phyloP scores from a whole-genome alignment of 1,139 yeast species.

The Pichia sp. region DNA sequence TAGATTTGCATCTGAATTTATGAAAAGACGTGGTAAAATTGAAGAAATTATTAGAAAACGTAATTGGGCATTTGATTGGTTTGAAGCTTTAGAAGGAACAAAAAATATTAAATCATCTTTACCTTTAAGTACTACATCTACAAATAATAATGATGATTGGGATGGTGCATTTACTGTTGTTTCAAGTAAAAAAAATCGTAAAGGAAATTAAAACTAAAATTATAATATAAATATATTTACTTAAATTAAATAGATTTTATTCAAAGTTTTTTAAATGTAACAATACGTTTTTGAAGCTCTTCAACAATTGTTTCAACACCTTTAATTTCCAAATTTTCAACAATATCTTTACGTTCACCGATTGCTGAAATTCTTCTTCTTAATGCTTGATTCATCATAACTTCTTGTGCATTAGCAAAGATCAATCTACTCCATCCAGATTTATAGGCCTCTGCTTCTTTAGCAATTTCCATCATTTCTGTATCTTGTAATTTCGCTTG shows the following conservation, averaged over 20 bases:
- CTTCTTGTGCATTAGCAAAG: slow-evolving; percentile 79
- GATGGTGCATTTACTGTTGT: slow-evolving; percentile 54
- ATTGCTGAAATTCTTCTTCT: slow-evolving; percentile 72
- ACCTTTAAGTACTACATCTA: background rate
- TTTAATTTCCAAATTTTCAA: slow-evolving; percentile 45
- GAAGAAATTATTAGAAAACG: slow-evolving; percentile 47
- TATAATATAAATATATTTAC: background rate
- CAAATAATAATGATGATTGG: slow-evolving; percentile 59
- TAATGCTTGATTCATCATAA: slow-evolving; percentile 86
- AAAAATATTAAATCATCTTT: slow-evolving; percentile 1
- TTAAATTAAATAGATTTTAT: background rate
- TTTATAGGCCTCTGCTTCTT: slow-evolving; percentile 67
- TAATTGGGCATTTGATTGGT: slow-evolving; percentile 55
- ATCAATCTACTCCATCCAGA: slow-evolving; percentile 76
- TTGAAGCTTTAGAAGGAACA: slow-evolving; percentile 39
- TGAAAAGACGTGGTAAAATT: slow-evolving; percentile 67
- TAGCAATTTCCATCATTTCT: slow-evolving; percentile 73
- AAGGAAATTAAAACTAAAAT: slow-evolving; percentile 27
- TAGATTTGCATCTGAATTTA: slow-evolving; percentile 84
- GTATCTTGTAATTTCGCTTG: slow-evolving; percentile 73
- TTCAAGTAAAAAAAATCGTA: slow-evolving; percentile 58
- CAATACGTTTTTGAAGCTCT: slow-evolving; percentile 9
- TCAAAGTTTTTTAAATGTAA: slow-evolving; percentile 1
- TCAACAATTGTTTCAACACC: slow-evolving; percentile 25
- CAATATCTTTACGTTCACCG: slow-evolving; percentile 45